Conservation (phyloP, 441 rosid species). For the Mallotus repandus region DNA sequence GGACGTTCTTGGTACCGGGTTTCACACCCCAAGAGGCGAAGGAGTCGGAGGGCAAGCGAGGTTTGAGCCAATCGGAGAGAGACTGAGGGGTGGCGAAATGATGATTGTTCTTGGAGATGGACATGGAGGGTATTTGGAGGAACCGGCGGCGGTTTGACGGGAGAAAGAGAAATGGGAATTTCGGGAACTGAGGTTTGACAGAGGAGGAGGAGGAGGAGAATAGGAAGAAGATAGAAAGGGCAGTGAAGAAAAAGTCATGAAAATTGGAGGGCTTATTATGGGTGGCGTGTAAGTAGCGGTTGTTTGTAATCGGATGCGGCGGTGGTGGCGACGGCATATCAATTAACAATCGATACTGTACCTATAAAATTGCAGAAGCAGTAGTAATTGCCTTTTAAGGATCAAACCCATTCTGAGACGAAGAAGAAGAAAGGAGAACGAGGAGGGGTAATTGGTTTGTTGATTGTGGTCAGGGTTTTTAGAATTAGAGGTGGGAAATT, state of each 20-base stretch:
- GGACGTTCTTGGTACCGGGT: constrained; percentile 91
- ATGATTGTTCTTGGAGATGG: constrained; percentile 33
- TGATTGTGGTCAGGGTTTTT: neutral
- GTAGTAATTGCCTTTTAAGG: neutral
- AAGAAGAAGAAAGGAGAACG: neutral
- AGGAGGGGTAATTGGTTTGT: neutral
- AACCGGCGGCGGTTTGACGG: constrained; percentile 28
- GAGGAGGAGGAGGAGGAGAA: constrained; percentile 27
- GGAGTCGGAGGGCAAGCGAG: constrained; percentile 77
- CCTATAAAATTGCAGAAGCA: neutral
- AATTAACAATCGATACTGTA: neutral
- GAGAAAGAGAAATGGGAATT: constrained; percentile 30
- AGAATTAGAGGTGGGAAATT: constrained; percentile 3
- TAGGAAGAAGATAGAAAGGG: constrained; percentile 59
- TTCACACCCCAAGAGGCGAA: constrained; percentile 84
- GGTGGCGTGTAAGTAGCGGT: neutral
- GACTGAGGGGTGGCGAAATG: constrained; percentile 65
- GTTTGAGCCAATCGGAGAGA: constrained; percentile 83
- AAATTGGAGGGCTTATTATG: constrained; percentile 28
- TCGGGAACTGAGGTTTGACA: constrained; percentile 21
- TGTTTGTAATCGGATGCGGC: constrained; percentile 15
- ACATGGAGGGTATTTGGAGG: constrained; percentile 48
- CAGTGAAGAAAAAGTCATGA: constrained; percentile 56
- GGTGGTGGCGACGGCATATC: constrained; percentile 27
- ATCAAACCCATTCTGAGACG: neutral